Evolutionary conservation across 192 early-diverging fungal species (phyloP), one percentile per base, ranked within the genome.

Genomic region (Lobosporangium transversale): DNA sequence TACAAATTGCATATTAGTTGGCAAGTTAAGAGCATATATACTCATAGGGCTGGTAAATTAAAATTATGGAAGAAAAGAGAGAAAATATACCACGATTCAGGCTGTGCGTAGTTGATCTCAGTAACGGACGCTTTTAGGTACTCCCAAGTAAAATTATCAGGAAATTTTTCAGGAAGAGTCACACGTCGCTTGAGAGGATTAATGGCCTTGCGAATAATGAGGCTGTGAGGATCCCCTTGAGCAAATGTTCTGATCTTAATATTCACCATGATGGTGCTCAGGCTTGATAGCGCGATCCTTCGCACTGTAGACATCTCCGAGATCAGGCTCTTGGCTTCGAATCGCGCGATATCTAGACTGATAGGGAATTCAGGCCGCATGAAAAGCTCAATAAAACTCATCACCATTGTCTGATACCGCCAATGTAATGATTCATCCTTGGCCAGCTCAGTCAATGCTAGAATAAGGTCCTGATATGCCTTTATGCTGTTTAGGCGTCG

Each of bases 331-430:
- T 85, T 83, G 15, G 85, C 76, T 20, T 86, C 79, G 37, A 93
- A 89, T 30, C 75, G 59, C 0, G 85, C 87, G 18, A 95, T 55
- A 0, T 80, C 82, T 3, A 80, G 63, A 10, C 87, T 84, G 6
- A 88, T 81, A 6, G 89, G 80, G 35, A 69, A 79, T 26, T 94
- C 85, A 1, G 88, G 80, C 17, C 89, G 80, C 57, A 91, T 79
- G 20, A 90, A 78, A 23, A 92, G 68, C 50, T 96, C 93, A 8
- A 98, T 73, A 47, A 95, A 92, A 53, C 89, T 93, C 48, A 91
- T 85, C 7, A 91, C 84, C 87, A 96, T 93, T 3, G 88, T 84
- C 1, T 87, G 84, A 81, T 94, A 94, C 14, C 93, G 87, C 94
- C 95, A 94, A 31, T 94, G 95, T 0, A 93, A 74, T 10, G 82